Base-by-base conservation (phyloP, 2,329 filamentous ascomycete species). In the Cucurbitaria berberidis region DNA sequence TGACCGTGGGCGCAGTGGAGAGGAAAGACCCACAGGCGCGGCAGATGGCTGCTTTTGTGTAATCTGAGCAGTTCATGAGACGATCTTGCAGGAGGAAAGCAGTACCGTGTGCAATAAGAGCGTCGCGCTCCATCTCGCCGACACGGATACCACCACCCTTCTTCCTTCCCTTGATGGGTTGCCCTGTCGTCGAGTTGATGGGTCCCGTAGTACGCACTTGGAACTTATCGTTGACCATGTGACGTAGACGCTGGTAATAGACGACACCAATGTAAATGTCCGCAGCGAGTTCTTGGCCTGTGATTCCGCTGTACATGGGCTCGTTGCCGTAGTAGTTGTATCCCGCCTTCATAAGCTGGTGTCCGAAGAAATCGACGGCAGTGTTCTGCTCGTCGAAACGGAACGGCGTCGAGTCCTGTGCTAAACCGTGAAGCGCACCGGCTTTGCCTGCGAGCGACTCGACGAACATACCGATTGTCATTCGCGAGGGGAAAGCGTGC, bases 151-250 rank as follows among this genome's bases (percentile, higher is more conserved):
- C 95, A 79, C 95, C 95, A 72, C 93, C 95, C 77, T 93, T 91
- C 74, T 96, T 95, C 74, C 95, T 84, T 60, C 95, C 95, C 81
- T 98, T 97, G 82, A 99, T 95, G 35, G 95, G 95, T 74, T 99
- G 95, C 27, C 93, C 93, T 0, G 93, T 98, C 15, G 95, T 86
- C 21, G 89, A 86, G 49, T 95, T 95, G 38, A 97, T 89, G 1
- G 93, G 93, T 49, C 95, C 95, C 0, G 95, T 98, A 2, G 95
- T 98, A 76, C 95, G 88, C 50, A 98, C 95, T 77, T 99, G 95
- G 82, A 90, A 99, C 78, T 99, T 99, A 78, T 99, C 95, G 84
- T 97, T 98, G 51, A 99, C 95, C 95, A 99, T 99, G 87, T 99
- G 95, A 74, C 95, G 85, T 56, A 99, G 84, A 76, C 95, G 88